Base-by-base conservation (phyloP, 2,329 filamentous ascomycete genomes). In the Colletotrichum scovillei region DNA sequence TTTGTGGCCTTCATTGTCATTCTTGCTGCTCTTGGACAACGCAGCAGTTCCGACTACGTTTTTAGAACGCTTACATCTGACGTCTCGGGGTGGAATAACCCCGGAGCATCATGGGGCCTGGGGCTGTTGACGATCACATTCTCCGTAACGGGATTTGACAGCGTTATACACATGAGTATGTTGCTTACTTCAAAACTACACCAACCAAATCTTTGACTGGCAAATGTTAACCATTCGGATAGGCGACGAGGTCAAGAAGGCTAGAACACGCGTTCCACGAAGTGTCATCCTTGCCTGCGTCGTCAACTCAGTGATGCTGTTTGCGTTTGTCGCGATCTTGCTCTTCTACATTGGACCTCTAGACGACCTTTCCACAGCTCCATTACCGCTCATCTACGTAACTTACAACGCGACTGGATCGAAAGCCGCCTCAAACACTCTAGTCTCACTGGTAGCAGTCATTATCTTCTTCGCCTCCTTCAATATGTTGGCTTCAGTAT, bases 91-190 rank as follows among this genome's bases (percentile, higher is more conserved):
- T 59, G 57, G 57, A 38, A 38, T 16, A 26, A 16, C 8, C 32
- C 57, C 5, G 57, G 57, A 5, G 30, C n/a, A 12, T 59, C 30
- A 14, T 59, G 57, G 30, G 57, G 32, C 5, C 8, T 59, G n/a
- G 57, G 57, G 3, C 9, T 59, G 12, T 16, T 59, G n/a, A 59
- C 57, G 2, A 35, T 59, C 4, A 59, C 32, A 5, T 59, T 59
- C 30, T 59, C 57, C n/a, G 57, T 59, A n/a, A 59, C 57, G n/a
- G 57, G 57, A 5, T 59, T 59, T 14, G 57, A 59, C 12, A 59
- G 57, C 7, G 57, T 59, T 32, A 59, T 59, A 22, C 57, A 59
- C 9, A 59, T 59, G 57, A 59, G 57, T 59, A 24, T 11, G 32
- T 14, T n/a, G 11, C 19, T 4, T 22, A 7, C 4, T 7, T 5